phyloP scores from a whole-genome alignment of 768 basidiomycete genomes.

The Russula sp. region DNA sequence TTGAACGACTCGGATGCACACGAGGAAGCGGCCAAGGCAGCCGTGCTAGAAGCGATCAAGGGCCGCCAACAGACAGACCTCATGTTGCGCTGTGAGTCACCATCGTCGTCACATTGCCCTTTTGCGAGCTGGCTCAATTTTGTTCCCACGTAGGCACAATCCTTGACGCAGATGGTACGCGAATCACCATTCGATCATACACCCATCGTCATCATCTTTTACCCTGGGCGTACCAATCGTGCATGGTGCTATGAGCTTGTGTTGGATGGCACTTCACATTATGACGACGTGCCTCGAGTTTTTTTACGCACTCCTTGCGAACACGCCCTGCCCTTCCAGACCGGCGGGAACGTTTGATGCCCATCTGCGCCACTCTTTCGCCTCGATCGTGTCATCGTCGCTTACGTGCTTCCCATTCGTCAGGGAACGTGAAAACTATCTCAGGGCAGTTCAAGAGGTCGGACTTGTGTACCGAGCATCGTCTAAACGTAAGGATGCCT shows the following conservation, averaged over 20 bases:
- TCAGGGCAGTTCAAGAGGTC: conserved; percentile 88
- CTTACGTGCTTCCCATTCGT: conserved; percentile 27
- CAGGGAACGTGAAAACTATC: conserved; percentile 81
- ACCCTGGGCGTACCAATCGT: conserved; percentile 27
- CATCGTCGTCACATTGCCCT: conserved; percentile 15
- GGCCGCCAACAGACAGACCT: conserved; percentile 84
- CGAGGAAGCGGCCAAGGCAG: conserved; percentile 66
- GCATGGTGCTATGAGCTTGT: conserved; percentile 15
- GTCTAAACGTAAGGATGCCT: conserved; percentile 68
- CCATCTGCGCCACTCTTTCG: not conserved
- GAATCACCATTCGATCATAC: conserved; percentile 16
- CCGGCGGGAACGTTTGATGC: conserved; percentile 7
- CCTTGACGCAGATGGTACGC: conserved; percentile 71
- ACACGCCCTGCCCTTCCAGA: conserved; percentile 10
- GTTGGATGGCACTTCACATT: not conserved
- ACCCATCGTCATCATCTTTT: not conserved
- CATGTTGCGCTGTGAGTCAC: conserved; percentile 78
- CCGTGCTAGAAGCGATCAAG: conserved; percentile 80
- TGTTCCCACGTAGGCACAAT: conserved; percentile 59
- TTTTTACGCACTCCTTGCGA: conserved; percentile 13
- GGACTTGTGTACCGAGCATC: conserved; percentile 81
- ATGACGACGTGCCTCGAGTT: conserved; percentile 13
- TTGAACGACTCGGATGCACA: conserved; percentile 33
- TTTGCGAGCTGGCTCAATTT: conserved; percentile 24
- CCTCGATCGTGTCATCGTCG: conserved; percentile 13